Evolutionary conservation across 75 land plant genomes (phyloP).

Genomic region (Ceratopteris richardii): DNA sequence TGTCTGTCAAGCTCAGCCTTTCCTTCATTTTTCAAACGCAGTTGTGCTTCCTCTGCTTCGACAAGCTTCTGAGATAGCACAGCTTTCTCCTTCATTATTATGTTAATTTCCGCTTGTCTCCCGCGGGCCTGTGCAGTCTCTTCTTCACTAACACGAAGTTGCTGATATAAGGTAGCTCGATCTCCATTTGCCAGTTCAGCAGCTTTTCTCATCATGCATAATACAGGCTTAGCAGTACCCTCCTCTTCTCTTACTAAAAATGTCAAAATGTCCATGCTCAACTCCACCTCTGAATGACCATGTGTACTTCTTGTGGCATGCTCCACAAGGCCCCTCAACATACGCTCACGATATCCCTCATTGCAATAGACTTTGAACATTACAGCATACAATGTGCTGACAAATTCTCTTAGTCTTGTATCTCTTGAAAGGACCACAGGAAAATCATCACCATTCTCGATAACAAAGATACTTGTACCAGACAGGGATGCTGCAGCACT

Average conservation of each 20-base stretch:
- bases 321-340: slow-evolving; percentile 44
- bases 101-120: slow-evolving; percentile 30
- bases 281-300: slow-evolving; percentile 27
- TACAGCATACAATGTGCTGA: slow-evolving; percentile 37
- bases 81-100: slow-evolving; percentile 27
- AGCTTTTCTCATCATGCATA: slow-evolving; percentile 38
- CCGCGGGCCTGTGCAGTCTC: slow-evolving; percentile 23
- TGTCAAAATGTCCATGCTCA: slow-evolving; percentile 40
- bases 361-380: slow-evolving; percentile 43
- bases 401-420: slow-evolving; percentile 36
- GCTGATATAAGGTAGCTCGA: slow-evolving; percentile 28
- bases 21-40: slow-evolving; percentile 24
- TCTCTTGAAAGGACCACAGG: slow-evolving; percentile 29
- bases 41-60: slow-evolving; percentile 30
- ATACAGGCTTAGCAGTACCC: slow-evolving; percentile 38
- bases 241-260: slow-evolving; percentile 38
- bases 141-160: slow-evolving; percentile 27
- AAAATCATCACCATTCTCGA: slow-evolving; percentile 34
- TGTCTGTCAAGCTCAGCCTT: slow-evolving; percentile 30
- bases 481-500: neutral
- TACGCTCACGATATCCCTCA: slow-evolving; percentile 32
- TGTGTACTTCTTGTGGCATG: slow-evolving; percentile 28
- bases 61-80: slow-evolving; percentile 23
- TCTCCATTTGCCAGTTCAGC: slow-evolving; percentile 34
- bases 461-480: slow-evolving; percentile 7